Base-by-base conservation (phyloP, 2,329 filamentous ascomycete species). In the Penicillium verrucosum region DNA sequence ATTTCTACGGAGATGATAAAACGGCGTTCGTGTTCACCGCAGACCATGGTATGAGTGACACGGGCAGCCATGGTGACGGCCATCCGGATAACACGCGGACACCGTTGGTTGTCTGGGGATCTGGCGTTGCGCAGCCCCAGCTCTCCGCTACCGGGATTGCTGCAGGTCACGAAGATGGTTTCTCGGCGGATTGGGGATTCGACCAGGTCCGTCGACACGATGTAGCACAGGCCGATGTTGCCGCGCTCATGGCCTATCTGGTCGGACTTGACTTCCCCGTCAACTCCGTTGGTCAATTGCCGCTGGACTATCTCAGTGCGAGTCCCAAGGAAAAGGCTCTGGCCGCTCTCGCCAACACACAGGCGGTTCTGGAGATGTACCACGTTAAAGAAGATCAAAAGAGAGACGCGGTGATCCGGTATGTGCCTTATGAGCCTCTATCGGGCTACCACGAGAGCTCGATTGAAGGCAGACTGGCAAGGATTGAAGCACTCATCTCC, bases 41-140 rank as follows among this genome's bases (percentile, higher is more conserved):
- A 8, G 94, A 99, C 70, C 94, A 99, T 73, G 94, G 94, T 18
- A 99, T 99, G 94, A 97, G 91, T 69, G 94, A 99, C 74, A 97
- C 89, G 88, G 94, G 95, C n/a, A 97, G 92, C 66, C 95, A 99
- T 72, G 95, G 95, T 37, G 94, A 99, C 73, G 94, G 94, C 8
- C 92, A 99, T 74, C 94, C 94, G 0, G 90, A 99, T 73, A 99
- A 97, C 68, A 99, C 94, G 3, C 85, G 94, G 49, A 99, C 94
- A 0, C 94, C 94, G 0, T 79, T 99, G 32, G 90, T 99, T 64
- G 87, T 84, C 3, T 99, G 94, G 94, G 94, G 94, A 11, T 91
- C 94, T 52, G 94, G 94, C 9, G 85, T 97, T 38, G 91, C 92
- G 3, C 82, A 83, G 61, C 94, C 94, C 1, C 78, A 86, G 47